A percentile compares a stretch with the other conserved stretches of the same genome.
phyloP scores from a whole-genome alignment of 257 asterid genomes.

The Penstemon barbatus region DNA sequence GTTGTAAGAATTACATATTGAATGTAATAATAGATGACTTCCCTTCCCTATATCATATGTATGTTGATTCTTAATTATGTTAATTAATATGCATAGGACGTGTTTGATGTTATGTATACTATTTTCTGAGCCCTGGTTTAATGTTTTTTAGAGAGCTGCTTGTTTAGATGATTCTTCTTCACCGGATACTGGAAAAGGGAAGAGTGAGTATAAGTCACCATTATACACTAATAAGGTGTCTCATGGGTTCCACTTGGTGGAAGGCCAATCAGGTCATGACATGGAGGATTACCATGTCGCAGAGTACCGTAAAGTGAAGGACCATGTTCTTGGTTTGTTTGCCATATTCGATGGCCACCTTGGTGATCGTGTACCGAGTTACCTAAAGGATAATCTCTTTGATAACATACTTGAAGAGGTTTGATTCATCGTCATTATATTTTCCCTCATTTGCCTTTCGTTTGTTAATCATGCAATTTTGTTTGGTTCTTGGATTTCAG shows the following conservation, averaged over 20 bases:
- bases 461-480: conserved; percentile 18
- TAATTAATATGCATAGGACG: neutral
- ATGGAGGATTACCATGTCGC: conserved; percentile 89
- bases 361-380: conserved; percentile 73
- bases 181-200: conserved; percentile 75
- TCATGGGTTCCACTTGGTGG: conserved; percentile 73
- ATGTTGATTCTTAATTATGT: conserved; percentile 11
- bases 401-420: conserved; percentile 77
- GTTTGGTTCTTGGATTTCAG: too few relatives aligned
- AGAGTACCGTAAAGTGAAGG: conserved; percentile 56
- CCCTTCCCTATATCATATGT: neutral
- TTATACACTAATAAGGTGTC: conserved; percentile 41
- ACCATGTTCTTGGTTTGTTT: conserved; percentile 68
- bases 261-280: conserved; percentile 78
- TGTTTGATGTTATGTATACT: conserved; percentile 4
- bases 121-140: neutral
- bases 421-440: conserved; percentile 3
- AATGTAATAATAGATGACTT: neutral
- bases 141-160: conserved; percentile 42
- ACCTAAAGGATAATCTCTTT: conserved; percentile 64
- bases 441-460: neutral
- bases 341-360: conserved; percentile 81
- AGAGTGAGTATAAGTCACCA: conserved; percentile 49
- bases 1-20: too few relatives aligned
- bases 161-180: conserved; percentile 55